Percentiles rank a stretch among this genome's conserved stretches.
These are phyloP conservation scores for Dactylis glomerata DNA, from an alignment of 176 grass and related monocot genomes.

Conservation along the genomic window DNA sequence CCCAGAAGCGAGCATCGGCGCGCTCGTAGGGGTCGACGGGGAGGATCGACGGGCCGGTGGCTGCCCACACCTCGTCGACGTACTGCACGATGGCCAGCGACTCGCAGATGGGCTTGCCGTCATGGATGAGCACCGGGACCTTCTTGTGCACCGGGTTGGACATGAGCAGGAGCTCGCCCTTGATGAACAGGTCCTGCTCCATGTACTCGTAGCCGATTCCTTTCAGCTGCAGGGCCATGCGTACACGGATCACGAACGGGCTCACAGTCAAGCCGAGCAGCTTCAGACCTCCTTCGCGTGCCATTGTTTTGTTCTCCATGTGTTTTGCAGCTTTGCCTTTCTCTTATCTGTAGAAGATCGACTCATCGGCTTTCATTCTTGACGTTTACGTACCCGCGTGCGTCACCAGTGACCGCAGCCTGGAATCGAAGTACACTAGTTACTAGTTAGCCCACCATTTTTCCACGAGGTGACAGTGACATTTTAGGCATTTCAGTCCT, in stretches of 20 bases:
- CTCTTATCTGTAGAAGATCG: background rate
- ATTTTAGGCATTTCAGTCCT: no score
- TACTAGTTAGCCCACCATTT: no score
- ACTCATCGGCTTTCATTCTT: no score
- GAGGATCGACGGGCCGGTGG: background rate
- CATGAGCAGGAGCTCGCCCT: constrained; percentile 40
- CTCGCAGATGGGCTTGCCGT: constrained; percentile 31
- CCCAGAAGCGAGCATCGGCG: background rate
- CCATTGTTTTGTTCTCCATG: background rate
- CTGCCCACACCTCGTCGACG: constrained; percentile 38
- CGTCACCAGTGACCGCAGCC: no score
- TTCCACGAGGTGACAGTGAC: no score
- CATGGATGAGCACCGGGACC: constrained; percentile 62
- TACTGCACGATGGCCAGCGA: constrained; percentile 51
- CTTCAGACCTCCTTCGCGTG: background rate
- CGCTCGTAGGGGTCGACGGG: constrained; percentile 22
- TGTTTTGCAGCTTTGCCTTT: background rate
- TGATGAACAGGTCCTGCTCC: constrained; percentile 24
- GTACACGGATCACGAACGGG: background rate
- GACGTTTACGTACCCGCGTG: no score
- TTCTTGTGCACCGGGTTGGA: constrained; percentile 56
- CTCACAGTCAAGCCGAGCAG: background rate
- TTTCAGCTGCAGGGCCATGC: background rate
- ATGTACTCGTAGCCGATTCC: constrained; percentile 25
- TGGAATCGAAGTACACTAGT: no score